A percentile compares a stretch with the other conserved stretches of the same genome.
Conservation (phyloP, 2,329 filamentous ascomycete genomes). For the Tolypocladium tundrense region DNA sequence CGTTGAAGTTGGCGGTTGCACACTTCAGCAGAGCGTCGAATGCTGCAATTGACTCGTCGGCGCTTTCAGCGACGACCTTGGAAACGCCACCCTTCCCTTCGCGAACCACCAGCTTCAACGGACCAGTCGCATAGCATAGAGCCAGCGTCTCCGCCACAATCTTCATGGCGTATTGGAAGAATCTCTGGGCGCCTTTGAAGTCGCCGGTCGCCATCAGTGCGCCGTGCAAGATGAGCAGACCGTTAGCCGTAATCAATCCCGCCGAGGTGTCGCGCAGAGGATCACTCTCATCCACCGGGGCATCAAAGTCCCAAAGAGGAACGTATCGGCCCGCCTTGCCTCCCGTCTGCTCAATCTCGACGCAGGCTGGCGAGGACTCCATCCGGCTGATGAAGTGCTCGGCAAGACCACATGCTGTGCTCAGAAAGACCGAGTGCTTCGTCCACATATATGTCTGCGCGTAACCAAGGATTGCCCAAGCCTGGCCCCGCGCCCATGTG, state of each 20-base stretch:
- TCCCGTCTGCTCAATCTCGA: conserved; percentile 7
- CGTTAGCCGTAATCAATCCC: conserved; percentile 29
- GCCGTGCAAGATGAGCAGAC: conserved; percentile 26
- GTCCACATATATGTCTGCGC: no score
- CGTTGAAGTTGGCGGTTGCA: neutral
- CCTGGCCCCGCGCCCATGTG: neutral
- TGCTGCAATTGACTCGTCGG: neutral
- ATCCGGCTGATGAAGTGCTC: conserved; percentile 36
- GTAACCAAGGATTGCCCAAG: neutral
- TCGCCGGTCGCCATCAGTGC: conserved; percentile 2
- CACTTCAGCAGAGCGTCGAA: neutral
- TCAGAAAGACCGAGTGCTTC: conserved; percentile 22
- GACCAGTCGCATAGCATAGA: neutral
- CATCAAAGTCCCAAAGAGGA: conserved; percentile 26
- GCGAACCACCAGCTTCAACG: neutral
- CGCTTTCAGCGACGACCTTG: neutral
- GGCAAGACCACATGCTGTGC: conserved; percentile 31
- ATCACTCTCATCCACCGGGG: conserved; percentile 22
- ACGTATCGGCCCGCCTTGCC: conserved; percentile 11
- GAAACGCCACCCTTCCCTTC: neutral
- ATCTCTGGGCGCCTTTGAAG: neutral
- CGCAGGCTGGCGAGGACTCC: conserved; percentile 12
- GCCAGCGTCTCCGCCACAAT: neutral
- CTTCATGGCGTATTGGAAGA: neutral
- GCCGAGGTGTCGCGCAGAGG: conserved; percentile 26